These are phyloP conservation scores for Elsinoe arachidis DNA, from an alignment of 2,329 filamentous ascomycete species.

Conservation along the genomic window DNA sequence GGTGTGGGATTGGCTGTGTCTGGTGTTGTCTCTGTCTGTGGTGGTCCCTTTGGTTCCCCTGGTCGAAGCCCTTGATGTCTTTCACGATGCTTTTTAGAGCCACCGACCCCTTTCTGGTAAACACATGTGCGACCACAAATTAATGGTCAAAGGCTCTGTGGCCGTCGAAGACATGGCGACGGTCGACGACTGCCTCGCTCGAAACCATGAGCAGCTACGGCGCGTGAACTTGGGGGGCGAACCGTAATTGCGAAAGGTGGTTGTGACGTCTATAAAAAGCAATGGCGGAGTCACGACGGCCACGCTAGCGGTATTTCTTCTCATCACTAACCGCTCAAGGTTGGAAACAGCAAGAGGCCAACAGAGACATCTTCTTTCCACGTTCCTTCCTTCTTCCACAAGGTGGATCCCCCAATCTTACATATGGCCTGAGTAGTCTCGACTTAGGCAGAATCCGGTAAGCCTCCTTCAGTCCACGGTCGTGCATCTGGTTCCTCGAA, in stretches of 20 bases:
- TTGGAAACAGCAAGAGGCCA: neutral
- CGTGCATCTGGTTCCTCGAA: neutral
- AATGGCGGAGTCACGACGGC: neutral
- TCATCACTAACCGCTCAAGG: too few species aligned
- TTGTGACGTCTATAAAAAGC: slow-evolving; percentile 1
- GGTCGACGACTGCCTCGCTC: neutral
- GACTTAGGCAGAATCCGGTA: neutral
- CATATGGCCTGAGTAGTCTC: neutral
- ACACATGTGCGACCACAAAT: neutral
- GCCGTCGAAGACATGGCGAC: neutral
- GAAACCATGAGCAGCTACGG: neutral
- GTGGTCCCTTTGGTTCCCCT: neutral
- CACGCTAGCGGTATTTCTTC: slow-evolving; percentile 1
- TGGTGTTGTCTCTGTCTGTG: neutral
- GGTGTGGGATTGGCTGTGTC: slow-evolving; percentile 2
- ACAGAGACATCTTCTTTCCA: slow-evolving; percentile 4
- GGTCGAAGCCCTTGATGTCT: slow-evolving; percentile 1
- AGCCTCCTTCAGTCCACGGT: neutral
- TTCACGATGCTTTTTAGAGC: slow-evolving; percentile 1
- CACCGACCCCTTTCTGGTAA: neutral
- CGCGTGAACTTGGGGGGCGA: neutral
- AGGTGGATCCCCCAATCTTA: slow-evolving; percentile 4
- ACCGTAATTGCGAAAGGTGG: slow-evolving; percentile 9
- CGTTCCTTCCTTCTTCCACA: slow-evolving; percentile 1
- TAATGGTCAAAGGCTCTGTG: neutral